Evolutionary conservation across 805 yeast species (phyloP), one percentile per base, ranked within the genome.

Genomic region (Wickerhamiella vanderwaltii): DNA sequence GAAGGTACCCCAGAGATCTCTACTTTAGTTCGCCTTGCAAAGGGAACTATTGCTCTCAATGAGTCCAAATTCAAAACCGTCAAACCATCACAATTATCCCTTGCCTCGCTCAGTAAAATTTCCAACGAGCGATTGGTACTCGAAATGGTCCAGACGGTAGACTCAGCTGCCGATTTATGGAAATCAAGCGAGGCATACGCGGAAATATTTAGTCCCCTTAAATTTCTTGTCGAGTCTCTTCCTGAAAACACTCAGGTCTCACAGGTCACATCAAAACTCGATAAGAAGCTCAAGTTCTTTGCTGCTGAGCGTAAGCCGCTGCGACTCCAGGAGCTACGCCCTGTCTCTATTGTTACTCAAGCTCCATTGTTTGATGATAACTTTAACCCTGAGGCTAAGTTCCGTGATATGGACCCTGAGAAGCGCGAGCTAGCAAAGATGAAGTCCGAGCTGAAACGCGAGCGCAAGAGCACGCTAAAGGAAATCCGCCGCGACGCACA

Each of bases 351-450:
- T 55, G 78, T 86, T 30, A 72, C 94, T 2, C 72, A 72, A 54
- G 80, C 86, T 28, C 99, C 99, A 49, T 78, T 82, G 62, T 91
- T 80, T 59, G 96, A 88, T 63, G 97, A 85, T 55, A 85, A 86
- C 67, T 91, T 79, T 73, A 88, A 87, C 64, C 95, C 95, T 43
- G 95, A 85, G 57, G 83, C 77, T 73, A 87, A 83, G 65, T 82
- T 93, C 6, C 81, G 85, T 60, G 95, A 88, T 59, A 72, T 80
- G 40, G 81, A 87, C 58, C 70, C 77, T 51, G 77, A 79, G 46
- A 72, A 91, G 61, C 83, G 77, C 51, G 97, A 91, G 61, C 63
- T 83, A 51, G 71, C 70, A 58, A 91, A 91, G 69, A 72, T 88
- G 67, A 75, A 73, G 62, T 77, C 80, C 16, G 84, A 82, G 64